These are phyloP conservation scores for Leavenworthia alabamica DNA, from an alignment of 345 rosid species.

Conservation along the genomic window DNA sequence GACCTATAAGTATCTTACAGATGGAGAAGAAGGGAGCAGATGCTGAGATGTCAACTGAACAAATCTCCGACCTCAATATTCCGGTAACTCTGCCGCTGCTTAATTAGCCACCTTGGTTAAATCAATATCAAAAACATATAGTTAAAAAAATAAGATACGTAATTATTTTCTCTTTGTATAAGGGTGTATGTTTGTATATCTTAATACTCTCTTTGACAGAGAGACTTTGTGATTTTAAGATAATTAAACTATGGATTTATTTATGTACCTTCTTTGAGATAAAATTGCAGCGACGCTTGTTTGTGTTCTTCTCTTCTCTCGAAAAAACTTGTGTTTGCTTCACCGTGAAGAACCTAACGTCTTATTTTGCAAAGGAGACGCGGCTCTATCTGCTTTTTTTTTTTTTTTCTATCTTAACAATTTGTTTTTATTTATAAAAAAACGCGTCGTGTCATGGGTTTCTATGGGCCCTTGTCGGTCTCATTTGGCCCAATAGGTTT, in stretches of 20 bases:
- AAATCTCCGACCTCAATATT: slow-evolving; percentile 17
- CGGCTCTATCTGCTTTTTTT: not conserved
- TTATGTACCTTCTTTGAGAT: slow-evolving; percentile 6
- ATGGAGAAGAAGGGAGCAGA: slow-evolving; percentile 6
- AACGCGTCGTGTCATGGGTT: not conserved
- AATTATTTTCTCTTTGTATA: slow-evolving; percentile 2
- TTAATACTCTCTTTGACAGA: not conserved
- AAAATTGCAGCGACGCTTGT: not conserved
- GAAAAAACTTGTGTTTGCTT: slow-evolving; percentile 20
- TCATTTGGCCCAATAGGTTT: not conserved
- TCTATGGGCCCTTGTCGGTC: slow-evolving; percentile 12
- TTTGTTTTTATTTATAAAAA: not conserved
- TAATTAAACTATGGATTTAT: not conserved
- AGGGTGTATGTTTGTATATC: slow-evolving; percentile 4
- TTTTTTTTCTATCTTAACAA: not conserved
- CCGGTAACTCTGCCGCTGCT: slow-evolving; percentile 28
- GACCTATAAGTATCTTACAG: slow-evolving; percentile 6
- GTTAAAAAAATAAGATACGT: not conserved
- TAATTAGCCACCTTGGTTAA: slow-evolving; percentile 8
- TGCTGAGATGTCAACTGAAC: slow-evolving; percentile 10
- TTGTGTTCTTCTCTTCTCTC: not conserved
- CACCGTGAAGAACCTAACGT: slow-evolving; percentile 3
- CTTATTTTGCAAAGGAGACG: slow-evolving; percentile 1
- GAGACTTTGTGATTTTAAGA: slow-evolving; percentile 6
- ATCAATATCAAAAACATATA: not conserved